Evolutionary conservation across 495 filamentous ascomycete species (phyloP).

Genomic region (Bryoglossum gracile): DNA sequence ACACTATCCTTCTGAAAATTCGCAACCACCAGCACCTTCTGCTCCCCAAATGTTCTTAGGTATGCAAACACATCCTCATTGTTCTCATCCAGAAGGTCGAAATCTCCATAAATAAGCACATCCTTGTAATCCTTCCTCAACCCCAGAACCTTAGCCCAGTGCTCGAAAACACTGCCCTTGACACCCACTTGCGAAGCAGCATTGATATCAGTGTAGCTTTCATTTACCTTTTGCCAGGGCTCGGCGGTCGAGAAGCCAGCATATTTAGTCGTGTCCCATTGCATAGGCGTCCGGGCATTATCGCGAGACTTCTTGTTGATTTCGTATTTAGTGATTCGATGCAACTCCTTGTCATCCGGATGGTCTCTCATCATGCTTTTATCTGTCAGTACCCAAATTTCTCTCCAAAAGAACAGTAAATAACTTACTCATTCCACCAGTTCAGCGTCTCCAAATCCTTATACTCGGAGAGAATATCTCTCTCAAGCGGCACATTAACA

Average conservation of each 20-base stretch:
- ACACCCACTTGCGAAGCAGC: constrained; percentile 38
- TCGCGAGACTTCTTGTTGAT: constrained; percentile 48
- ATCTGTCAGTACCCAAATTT: background rate
- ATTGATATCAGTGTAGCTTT: constrained; percentile 45
- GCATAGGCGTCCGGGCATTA: constrained; percentile 53
- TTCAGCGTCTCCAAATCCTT: constrained; percentile 65
- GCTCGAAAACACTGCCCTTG: constrained; percentile 33
- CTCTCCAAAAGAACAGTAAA: background rate
- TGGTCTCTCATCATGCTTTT: constrained; percentile 3
- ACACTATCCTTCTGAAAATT: constrained; percentile 11
- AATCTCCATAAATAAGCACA: constrained; percentile 40
- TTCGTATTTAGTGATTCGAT: constrained; percentile 1
- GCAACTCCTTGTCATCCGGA: constrained; percentile 16
- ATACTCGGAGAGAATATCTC: constrained; percentile 61
- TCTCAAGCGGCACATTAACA: constrained; percentile 58
- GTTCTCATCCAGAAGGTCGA: constrained; percentile 33
- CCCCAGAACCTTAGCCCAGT: constrained; percentile 38
- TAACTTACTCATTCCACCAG: constrained; percentile 34
- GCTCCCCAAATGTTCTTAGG: constrained; percentile 1
- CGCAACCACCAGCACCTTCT: constrained; percentile 14
- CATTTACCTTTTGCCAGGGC: constrained; percentile 54
- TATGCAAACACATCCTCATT: constrained; percentile 34
- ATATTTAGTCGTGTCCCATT: constrained; percentile 46
- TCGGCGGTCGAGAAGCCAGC: constrained; percentile 43
- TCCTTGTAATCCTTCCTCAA: constrained; percentile 36